Evolutionary conservation across 2,329 filamentous ascomycete genomes (phyloP), one percentile per base, ranked within the genome.

Genomic region (Calonectria pteridis): DNA sequence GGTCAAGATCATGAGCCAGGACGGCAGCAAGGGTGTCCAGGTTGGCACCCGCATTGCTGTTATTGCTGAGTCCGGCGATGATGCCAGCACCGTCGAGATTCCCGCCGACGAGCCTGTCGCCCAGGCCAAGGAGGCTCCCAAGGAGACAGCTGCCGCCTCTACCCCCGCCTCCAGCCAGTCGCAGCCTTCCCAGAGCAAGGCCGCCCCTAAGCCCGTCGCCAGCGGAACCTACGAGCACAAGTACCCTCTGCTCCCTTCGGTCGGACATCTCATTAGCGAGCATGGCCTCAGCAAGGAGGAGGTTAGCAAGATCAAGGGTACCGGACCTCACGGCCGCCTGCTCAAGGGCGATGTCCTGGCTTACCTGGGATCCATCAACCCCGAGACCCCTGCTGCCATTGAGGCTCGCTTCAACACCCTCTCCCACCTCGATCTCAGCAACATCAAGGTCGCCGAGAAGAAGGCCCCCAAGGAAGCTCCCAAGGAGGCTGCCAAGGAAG

Each of bases 301-400:
- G 73, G 89, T 95, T 67, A 89, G 92, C 85, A 93, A 94, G 84
- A 98, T 98, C 84, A 94, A 92, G 67, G 94, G 95, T 7, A 96
- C 94, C 26, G 97, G 97, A 29, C 97, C 97, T 35, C 93, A 93
- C 80, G 95, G 96, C 72, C 93, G 97, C 74, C 88, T 99, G 69
- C 90, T 99, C 75, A 99, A 99, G 89, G 97, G 97, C 70, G 97
- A 99, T 83, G 93, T 99, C 9, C 91, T 99, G 68, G 96, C 95
- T 62, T 97, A 96, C 84, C 85, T 98, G 20, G 97, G 97, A 75
- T 88, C 89, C 78, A 95, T 98, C 81, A 88, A 93, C 73, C 87
- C 92, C 76, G 89, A 92, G 73, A 94, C 94, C 78, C 94, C 96
- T 2, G 89, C 91, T 28, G 88, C 92, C 74, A 90, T 95, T 78